phyloP scores from a whole-genome alignment of 1,284 basidiomycete genomes.

The Fomitopsis pinicola region DNA sequence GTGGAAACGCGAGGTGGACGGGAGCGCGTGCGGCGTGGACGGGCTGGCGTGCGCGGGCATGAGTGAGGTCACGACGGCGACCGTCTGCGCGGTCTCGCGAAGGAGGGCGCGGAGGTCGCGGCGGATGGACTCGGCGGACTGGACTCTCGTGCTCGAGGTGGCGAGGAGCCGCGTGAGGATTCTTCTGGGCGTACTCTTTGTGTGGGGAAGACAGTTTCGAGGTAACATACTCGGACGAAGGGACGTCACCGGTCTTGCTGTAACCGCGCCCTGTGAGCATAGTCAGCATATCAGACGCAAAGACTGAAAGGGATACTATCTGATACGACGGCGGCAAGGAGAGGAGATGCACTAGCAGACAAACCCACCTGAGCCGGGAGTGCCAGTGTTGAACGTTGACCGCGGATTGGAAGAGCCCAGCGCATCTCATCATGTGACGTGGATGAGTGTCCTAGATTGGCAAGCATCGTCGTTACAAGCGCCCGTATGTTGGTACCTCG shows the following conservation, averaged over 20 bases:
- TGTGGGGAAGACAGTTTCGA: neutral
- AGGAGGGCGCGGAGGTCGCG: slow-evolving; percentile 30
- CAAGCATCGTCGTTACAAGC: neutral
- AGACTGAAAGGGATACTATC: no score
- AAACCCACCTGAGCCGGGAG: neutral
- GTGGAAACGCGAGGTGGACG: slow-evolving; percentile 44
- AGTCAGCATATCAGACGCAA: no score
- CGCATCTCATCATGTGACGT: neutral
- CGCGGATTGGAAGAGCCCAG: neutral
- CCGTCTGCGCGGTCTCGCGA: slow-evolving; percentile 38
- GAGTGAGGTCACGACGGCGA: slow-evolving; percentile 36
- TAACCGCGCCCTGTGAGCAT: neutral
- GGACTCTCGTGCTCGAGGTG: neutral
- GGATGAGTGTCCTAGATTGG: neutral
- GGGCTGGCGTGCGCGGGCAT: slow-evolving; percentile 22
- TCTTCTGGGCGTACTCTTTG: neutral
- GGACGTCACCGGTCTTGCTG: neutral
- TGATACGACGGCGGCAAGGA: neutral
- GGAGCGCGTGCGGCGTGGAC: neutral
- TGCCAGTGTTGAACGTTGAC: no score
- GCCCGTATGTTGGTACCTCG: no score
- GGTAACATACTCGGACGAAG: neutral
- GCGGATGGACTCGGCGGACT: slow-evolving; percentile 14
- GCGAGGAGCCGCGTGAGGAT: neutral
- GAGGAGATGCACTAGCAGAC: neutral